Evolutionary conservation across 805 yeast species (phyloP), one percentile per base, ranked within the genome.

Genomic region (Kodamaea sagamina): DNA sequence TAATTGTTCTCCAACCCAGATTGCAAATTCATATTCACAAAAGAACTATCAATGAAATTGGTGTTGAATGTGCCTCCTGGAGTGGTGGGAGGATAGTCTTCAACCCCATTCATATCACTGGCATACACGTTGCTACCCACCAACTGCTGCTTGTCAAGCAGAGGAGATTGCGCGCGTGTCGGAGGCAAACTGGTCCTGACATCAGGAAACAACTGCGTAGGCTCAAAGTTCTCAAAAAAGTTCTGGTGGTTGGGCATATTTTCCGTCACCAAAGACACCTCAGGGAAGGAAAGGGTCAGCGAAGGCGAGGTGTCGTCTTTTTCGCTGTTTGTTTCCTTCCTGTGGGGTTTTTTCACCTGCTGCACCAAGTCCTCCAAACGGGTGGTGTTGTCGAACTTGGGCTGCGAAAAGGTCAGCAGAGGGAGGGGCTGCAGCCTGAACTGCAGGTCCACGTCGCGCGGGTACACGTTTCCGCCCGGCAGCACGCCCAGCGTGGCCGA

Each of bases 261-360:
- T 44, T 73, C 73, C 6, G 84, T 77, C 41, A 80, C 75, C 37
- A 81, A 71, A 12, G 81, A 68, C 62, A 82, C 80, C 27, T 74
- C 78, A 22, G 77, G 75, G 46, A 83, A 69, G 8, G 73, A 66
- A 27, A 59, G 58, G 9, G 60, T 52, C 4, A 71, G 64, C 25
- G 68, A 61, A 1, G 74, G 74, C 2, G 73, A 65, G 12, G 59
- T 58, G 19, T 61, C 67, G 21, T 49, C 38, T 32, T 22, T 45
- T n/a, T 38, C 32, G 26, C 42, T 22, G 38, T 41, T 17, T 34
- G 25, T 19, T 13, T 36, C 42, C 12, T 32, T 42, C 32, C 41
- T 35, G 12, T 56, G 45, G 6, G 34, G 34, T 22, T 47, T 51
- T 43, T 67, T 67, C 41, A 62, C 54, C 44, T 63, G 65, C 19